Conservation (phyloP, 176 grass and related monocot genomes). For the Dendrocalamus sinicus region DNA sequence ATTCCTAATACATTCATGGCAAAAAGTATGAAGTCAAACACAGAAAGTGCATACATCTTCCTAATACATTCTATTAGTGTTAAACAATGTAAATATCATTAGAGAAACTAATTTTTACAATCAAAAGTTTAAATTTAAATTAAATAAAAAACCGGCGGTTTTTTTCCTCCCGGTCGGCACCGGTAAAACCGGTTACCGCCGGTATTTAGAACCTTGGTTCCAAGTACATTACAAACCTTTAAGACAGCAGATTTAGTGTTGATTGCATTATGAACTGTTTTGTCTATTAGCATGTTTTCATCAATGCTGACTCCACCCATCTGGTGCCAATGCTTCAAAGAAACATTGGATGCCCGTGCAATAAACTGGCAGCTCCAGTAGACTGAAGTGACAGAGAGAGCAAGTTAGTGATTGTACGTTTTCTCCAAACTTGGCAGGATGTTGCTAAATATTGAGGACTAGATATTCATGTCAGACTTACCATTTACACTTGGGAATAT, state of each 20-base stretch:
- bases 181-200: too few species aligned
- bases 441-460: neutral
- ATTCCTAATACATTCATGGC: too few species aligned
- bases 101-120: too few species aligned
- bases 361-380: slow-evolving; percentile 97
- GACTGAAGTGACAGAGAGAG: slow-evolving; percentile 54
- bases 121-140: too few species aligned
- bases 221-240: slow-evolving; percentile 61
- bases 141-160: too few species aligned
- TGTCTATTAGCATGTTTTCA: slow-evolving; percentile 89
- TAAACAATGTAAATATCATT: too few species aligned
- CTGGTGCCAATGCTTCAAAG: slow-evolving; percentile 91
- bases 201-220: neutral
- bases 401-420: neutral
- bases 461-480: slow-evolving; percentile 34
- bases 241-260: slow-evolving; percentile 80
- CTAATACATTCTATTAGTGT: too few species aligned
- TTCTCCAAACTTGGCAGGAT: neutral
- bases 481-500: slow-evolving; percentile 97
- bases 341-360: slow-evolving; percentile 83
- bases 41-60: too few species aligned
- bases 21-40: too few species aligned
- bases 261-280: slow-evolving; percentile 80
- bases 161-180: too few species aligned
- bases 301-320: slow-evolving; percentile 87